A percentile compares a stretch with the other conserved stretches of the same genome.
phyloP scores from a whole-genome alignment of 768 basidiomycete species.

The Leccinum disarticulatum region DNA sequence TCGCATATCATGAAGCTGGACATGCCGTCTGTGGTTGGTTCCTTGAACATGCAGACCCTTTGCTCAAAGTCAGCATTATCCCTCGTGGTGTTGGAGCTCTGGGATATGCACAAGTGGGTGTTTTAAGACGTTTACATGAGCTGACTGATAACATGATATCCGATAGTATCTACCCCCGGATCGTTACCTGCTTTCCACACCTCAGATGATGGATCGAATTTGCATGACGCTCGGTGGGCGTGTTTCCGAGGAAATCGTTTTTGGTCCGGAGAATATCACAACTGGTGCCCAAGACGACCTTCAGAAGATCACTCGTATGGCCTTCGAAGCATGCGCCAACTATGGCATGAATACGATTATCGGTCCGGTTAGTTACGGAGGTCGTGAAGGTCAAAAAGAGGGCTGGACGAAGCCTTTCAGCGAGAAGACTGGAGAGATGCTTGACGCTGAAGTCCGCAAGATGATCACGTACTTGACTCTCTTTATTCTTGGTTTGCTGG shows the following conservation, averaged over 20 bases:
- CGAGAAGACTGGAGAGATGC: constrained; percentile 93
- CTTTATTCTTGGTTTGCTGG: not conserved
- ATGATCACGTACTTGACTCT: constrained; percentile 77
- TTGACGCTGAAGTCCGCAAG: constrained; percentile 89
- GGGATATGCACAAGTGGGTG: constrained; percentile 87
- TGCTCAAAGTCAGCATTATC: constrained; percentile 98
- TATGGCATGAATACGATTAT: constrained; percentile 97
- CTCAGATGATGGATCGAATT: constrained; percentile 93
- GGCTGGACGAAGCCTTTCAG: constrained; percentile 97
- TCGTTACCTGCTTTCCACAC: constrained; percentile 91
- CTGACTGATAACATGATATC: constrained; percentile 10
- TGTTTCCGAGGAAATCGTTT: constrained; percentile 98
- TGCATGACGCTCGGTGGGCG: constrained; percentile 99
- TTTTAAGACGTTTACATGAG: not conserved
- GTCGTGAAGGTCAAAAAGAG: constrained; percentile 80
- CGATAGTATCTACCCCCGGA: constrained; percentile 89
- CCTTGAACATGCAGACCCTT: constrained; percentile 93
- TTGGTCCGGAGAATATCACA: constrained; percentile 87
- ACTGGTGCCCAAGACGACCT: constrained; percentile 98
- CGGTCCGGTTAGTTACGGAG: constrained; percentile 95
- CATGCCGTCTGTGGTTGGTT: constrained; percentile 99
- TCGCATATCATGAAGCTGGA: constrained; percentile 98
- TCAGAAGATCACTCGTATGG: constrained; percentile 97
- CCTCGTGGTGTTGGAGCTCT: constrained; percentile 94
- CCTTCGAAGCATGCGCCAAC: constrained; percentile 92